Evolutionary conservation across 495 filamentous ascomycete species (phyloP).

Genomic region (Penicillium atrosanguineum): DNA sequence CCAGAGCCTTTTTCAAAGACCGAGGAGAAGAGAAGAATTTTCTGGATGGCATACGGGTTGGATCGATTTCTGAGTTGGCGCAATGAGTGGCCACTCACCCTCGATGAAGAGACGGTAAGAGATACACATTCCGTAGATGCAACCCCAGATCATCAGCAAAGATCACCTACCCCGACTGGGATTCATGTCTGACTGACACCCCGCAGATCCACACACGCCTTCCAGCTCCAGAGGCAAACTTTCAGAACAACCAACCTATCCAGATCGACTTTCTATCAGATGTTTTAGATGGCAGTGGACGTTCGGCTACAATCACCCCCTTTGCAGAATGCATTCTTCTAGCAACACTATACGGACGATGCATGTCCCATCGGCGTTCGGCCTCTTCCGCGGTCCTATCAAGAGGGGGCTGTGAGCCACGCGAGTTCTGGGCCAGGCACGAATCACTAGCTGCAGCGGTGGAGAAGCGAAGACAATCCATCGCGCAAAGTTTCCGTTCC

Average conservation of each 20-base stretch:
- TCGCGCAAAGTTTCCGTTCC: background rate
- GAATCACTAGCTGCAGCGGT: background rate
- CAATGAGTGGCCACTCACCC: slow-evolving; percentile 40
- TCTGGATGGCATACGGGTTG: slow-evolving; percentile 53
- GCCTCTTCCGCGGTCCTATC: background rate
- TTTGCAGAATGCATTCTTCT: background rate
- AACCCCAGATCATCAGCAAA: no score
- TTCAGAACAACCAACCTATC: slow-evolving; percentile 43
- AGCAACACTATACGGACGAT: background rate
- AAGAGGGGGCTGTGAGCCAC: background rate
- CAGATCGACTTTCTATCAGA: slow-evolving; percentile 43
- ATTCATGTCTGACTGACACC: slow-evolving; percentile 1
- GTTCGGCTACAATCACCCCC: background rate
- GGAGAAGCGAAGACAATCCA: background rate
- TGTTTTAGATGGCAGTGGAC: slow-evolving; percentile 8
- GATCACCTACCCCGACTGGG: no score
- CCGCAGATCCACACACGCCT: slow-evolving; percentile 34
- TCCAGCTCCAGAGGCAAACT: slow-evolving; percentile 44
- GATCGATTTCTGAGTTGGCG: slow-evolving; percentile 47
- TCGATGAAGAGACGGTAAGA: slow-evolving; percentile 38
- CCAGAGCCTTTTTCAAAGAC: slow-evolving; percentile 2
- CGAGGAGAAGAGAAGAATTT: slow-evolving; percentile 48
- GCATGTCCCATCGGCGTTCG: background rate
- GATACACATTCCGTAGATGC: slow-evolving; percentile 20
- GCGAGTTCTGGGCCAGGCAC: background rate